These are phyloP conservation scores for Huntiella savannae DNA, from an alignment of 2,329 filamentous ascomycete genomes.

Conservation along the genomic window DNA sequence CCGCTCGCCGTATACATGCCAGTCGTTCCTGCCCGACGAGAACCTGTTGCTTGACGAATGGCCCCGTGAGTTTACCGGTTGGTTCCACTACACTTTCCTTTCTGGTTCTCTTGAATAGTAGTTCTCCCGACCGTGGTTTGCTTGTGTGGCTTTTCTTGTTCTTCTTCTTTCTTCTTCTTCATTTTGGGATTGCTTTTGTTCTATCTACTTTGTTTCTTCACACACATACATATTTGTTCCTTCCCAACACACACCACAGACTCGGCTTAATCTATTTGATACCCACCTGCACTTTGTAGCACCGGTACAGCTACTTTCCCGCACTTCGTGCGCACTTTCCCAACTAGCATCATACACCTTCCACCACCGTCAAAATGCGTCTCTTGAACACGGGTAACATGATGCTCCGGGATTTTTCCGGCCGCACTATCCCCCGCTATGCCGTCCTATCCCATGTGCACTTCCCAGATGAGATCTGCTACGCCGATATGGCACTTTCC, in stretches of 20 bases:
- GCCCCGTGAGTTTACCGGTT: too few species aligned
- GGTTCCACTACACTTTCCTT: neutral
- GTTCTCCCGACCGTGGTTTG: neutral
- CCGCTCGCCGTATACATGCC: too few species aligned
- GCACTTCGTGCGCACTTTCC: too few species aligned
- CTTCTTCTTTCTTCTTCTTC: neutral
- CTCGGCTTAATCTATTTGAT: neutral
- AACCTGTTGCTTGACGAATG: too few species aligned
- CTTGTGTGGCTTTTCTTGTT: neutral
- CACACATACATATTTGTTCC: neutral
- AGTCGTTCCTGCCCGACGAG: too few species aligned
- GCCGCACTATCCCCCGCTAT: slow-evolving; percentile 5
- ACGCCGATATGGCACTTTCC: slow-evolving; percentile 5
- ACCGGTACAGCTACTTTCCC: too few species aligned
- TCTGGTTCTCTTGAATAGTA: neutral
- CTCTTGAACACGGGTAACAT: slow-evolving; percentile 9
- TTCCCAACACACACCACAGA: neutral
- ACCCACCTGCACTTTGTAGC: too few species aligned
- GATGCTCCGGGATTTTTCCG: slow-evolving; percentile 8
- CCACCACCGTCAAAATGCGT: slow-evolving; percentile 5
- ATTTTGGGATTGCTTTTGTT: neutral
- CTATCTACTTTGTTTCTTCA: neutral
- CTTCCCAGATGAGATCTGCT: slow-evolving; percentile 7
- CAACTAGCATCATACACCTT: neutral
- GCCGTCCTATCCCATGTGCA: slow-evolving; percentile 9